These are phyloP conservation scores for Epichloe bromicola DNA, from an alignment of 2,329 filamentous ascomycete genomes.

Conservation along the genomic window DNA sequence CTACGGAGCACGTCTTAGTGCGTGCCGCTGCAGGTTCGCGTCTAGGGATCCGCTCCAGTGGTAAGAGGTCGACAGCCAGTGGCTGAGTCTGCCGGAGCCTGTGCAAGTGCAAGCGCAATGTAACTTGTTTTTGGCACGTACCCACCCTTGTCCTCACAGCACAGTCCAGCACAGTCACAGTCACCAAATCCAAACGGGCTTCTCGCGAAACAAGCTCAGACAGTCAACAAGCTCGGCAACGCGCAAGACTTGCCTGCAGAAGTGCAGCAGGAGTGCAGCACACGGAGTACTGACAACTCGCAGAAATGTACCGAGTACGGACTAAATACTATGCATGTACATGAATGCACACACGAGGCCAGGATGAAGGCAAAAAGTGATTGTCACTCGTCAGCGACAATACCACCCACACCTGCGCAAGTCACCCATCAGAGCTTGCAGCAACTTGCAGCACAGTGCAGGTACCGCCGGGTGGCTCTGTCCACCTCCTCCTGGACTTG, in stretches of 20 bases:
- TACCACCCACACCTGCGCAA: background rate
- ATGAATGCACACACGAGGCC: background rate
- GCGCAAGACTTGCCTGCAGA: too few relatives aligned
- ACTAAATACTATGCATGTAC: too few relatives aligned
- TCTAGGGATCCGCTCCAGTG: background rate
- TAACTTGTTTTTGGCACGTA: background rate
- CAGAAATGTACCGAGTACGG: too few relatives aligned
- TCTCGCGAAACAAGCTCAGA: too few relatives aligned
- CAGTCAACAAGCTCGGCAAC: too few relatives aligned
- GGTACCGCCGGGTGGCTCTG: background rate
- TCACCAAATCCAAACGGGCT: too few relatives aligned
- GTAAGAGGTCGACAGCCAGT: background rate
- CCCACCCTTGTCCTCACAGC: background rate
- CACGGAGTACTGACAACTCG: too few relatives aligned
- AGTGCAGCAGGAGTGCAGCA: too few relatives aligned
- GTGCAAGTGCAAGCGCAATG: background rate
- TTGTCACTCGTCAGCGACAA: too few relatives aligned
- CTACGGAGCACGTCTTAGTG: too few relatives aligned
- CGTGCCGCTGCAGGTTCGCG: background rate
- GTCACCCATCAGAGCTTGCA: background rate
- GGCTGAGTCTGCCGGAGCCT: background rate
- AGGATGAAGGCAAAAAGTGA: background rate
- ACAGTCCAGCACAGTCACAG: background rate
- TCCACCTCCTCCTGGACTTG: background rate
- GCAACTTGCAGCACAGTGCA: background rate